Conservation (phyloP, 306 rosid genomes). For the Castanospermum australe region DNA sequence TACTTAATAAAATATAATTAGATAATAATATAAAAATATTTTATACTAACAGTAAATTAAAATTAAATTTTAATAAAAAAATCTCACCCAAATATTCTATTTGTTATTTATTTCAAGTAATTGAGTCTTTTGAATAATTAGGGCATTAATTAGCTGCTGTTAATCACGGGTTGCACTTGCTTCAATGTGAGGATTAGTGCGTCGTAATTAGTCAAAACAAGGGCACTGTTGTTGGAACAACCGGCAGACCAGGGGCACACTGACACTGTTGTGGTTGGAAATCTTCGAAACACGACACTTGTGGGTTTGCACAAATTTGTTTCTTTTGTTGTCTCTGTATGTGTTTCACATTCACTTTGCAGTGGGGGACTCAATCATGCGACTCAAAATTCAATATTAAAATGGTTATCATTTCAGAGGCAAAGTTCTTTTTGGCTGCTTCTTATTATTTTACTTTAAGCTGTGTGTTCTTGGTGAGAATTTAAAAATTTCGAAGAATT, state of each 20-base stretch:
- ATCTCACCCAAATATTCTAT: too few species aligned
- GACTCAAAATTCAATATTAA: neutral
- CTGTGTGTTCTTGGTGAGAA: neutral
- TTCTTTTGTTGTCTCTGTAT: constrained; percentile 22
- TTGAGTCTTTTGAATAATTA: neutral
- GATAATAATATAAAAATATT: too few species aligned
- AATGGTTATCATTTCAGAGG: neutral
- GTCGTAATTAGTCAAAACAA: neutral
- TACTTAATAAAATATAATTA: too few species aligned
- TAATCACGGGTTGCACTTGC: neutral
- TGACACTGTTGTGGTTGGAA: neutral
- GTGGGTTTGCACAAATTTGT: constrained; percentile 15
- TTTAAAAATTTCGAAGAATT: neutral
- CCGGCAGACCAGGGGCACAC: constrained; percentile 8
- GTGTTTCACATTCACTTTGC: neutral
- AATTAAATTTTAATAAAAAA: too few species aligned
- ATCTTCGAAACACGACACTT: neutral
- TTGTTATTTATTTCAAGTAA: too few species aligned
- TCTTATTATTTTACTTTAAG: neutral
- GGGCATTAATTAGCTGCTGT: neutral
- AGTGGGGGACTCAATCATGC: neutral
- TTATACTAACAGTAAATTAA: too few species aligned
- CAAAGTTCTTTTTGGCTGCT: neutral
- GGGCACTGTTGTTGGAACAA: constrained; percentile 21
- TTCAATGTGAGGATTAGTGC: neutral